phyloP scores from a whole-genome alignment of 768 basidiomycete species.

The Boletus reticulatus region DNA sequence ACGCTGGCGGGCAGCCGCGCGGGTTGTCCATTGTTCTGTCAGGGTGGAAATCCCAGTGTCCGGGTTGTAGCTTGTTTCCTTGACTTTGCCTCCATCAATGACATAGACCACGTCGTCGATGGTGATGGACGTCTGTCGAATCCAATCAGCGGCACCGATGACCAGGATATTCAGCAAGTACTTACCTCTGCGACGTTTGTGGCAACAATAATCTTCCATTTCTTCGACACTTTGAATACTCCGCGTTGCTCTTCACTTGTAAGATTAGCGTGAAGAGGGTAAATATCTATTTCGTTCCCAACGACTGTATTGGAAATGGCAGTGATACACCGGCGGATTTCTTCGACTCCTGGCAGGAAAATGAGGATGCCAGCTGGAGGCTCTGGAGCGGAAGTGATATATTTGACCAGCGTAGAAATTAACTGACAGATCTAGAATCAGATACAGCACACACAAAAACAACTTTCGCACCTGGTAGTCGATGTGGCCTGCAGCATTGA shows the following conservation, averaged over 20 bases:
- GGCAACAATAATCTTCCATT: conserved; percentile 83
- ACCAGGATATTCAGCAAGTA: background rate
- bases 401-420: conserved; percentile 59
- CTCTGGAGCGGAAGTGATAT: conserved; percentile 53
- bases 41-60: conserved; percentile 71
- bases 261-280: conserved; percentile 89
- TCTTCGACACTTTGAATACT: conserved; percentile 62
- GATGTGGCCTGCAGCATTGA: conserved; percentile 60
- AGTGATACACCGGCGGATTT: conserved; percentile 77
- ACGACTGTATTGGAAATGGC: conserved; percentile 41
- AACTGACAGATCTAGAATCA: conserved; percentile 40
- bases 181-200: conserved; percentile 90
- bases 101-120: conserved; percentile 89
- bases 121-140: conserved; percentile 75
- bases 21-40: conserved; percentile 76
- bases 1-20: conserved; percentile 79
- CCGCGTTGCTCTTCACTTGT: conserved; percentile 78
- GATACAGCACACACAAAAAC: background rate
- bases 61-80: conserved; percentile 73
- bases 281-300: conserved; percentile 43
- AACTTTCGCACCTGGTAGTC: conserved; percentile 60
- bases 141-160: background rate
- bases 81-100: conserved; percentile 81
- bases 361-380: conserved; percentile 69
- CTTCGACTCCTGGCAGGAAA: conserved; percentile 89